Base-by-base conservation (phyloP, 1,139 yeast genomes). In the Schizosaccharomyces versatilis region DNA sequence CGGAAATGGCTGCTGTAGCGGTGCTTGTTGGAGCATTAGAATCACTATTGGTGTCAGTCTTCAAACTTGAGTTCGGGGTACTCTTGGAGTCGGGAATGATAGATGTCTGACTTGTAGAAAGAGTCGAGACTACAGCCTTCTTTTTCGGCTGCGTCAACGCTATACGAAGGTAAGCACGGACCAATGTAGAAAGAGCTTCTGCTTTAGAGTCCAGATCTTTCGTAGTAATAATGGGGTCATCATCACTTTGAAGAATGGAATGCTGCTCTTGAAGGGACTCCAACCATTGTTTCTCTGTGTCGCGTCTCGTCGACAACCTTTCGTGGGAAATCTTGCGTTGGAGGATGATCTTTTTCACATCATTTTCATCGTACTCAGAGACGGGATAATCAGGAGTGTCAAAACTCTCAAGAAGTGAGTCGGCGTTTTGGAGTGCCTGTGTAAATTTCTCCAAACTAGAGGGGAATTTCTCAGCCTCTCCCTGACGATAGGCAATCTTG, bases 321-420 rank as follows among this genome's bases (percentile, higher is more conserved):
- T 44, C 32, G 15, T 44, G n/a, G 32, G 49, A 44, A 7, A 36
- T 2, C 10, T 32, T 32, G 14, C 49, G 36, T 12, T 19, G 9
- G 54, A 42, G 59, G 49, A 54, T 53, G 24, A 57, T 59, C 15
- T 57, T 59, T 51, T 57, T 59, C 39, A 53, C 57, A 42, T 59
- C 63, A 19, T 59, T 61, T 53, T 59, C 57, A 42, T 49, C 58
- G 12, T 59, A 57, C 36, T 59, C 57, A 12, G 60, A 42, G 38
- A 57, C 53, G 38, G 55, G 52, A 32, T 44, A 44, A 8, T 17
- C 8, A 2, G 49, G 49, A 12, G 32, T 14, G 32, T 44, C 49
- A 32, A 44, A 44, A 32, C 38, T 44, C 10, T 32, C 7, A 17
- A 44, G 12, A 19, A 44, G 49, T n/a, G 49, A 17, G 10, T 44